Evolutionary conservation across 2,329 filamentous ascomycete species (phyloP).

Genomic region (Ceratocystis destructans): DNA sequence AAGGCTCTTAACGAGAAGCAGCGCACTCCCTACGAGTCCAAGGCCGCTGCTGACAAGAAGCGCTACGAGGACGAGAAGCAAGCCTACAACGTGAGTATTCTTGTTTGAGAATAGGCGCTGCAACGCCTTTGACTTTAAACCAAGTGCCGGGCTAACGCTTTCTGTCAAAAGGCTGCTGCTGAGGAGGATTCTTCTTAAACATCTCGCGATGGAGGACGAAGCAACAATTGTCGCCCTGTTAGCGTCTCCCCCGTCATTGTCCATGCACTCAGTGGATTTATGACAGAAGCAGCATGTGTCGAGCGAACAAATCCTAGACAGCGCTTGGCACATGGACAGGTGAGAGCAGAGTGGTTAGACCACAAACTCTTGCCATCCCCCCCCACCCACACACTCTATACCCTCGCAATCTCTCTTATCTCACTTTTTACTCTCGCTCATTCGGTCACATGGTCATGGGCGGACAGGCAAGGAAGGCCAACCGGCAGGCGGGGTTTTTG

Average conservation of each 20-base stretch:
- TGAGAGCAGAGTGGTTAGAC: background rate
- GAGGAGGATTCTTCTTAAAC: constrained; percentile 23
- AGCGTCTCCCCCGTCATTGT: background rate
- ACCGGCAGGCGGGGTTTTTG: constrained; percentile 7
- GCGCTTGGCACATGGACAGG: constrained; percentile 9
- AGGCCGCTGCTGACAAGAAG: constrained; percentile 97
- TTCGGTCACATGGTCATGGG: constrained; percentile 15
- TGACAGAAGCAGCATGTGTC: background rate
- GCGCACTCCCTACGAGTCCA: constrained; percentile 85
- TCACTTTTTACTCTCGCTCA: background rate
- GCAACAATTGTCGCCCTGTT: background rate
- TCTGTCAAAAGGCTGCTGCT: constrained; percentile 19
- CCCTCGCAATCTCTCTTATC: constrained; percentile 2
- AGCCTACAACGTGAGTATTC: constrained; percentile 62
- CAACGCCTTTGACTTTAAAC: background rate
- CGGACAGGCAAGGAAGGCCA: background rate
- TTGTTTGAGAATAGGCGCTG: background rate
- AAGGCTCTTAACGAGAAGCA: constrained; percentile 92
- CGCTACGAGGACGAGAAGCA: constrained; percentile 97
- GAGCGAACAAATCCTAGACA: constrained; percentile 7
- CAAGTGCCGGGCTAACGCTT: too few species aligned
- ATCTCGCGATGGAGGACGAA: background rate
- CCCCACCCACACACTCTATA: background rate
- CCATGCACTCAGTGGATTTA: background rate
- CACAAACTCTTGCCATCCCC: too few species aligned